phyloP scores from a whole-genome alignment of 306 rosid genomes.

The Begonia fuchsioides region DNA sequence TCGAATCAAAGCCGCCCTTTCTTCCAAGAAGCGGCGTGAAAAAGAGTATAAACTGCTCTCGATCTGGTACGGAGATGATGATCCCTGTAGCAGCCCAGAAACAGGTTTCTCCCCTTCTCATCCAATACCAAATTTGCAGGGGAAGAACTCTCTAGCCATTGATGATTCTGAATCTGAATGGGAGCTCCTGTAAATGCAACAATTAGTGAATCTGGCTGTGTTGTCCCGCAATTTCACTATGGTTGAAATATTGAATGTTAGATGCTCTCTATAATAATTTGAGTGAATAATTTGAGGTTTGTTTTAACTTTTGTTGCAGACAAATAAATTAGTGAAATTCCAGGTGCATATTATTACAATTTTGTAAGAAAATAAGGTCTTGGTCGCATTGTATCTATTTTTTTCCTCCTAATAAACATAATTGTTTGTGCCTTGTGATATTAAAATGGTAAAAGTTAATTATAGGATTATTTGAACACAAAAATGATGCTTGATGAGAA shows the following conservation, averaged over 20 bases:
- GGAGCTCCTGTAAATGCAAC: conserved; percentile 53
- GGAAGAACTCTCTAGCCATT: conserved; percentile 15
- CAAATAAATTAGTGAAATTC: background rate
- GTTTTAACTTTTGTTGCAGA: background rate
- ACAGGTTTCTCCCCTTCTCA: conserved; percentile 6
- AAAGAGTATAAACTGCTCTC: conserved; percentile 81
- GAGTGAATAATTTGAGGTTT: background rate
- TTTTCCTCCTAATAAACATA: no score
- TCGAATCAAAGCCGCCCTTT: conserved; percentile 57
- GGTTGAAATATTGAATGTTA: background rate
- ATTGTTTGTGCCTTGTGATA: no score
- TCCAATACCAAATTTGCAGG: conserved; percentile 8
- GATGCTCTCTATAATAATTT: background rate
- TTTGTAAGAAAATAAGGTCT: no score
- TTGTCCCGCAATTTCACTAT: background rate
- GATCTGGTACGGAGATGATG: conserved; percentile 68
- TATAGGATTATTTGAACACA: no score
- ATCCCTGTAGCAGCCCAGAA: conserved; percentile 14
- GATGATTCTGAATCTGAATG: conserved; percentile 51
- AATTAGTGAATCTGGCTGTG: conserved; percentile 5
- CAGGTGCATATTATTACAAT: background rate
- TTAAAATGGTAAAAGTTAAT: no score
- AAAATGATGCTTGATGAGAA: no score
- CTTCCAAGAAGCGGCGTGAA: conserved; percentile 55
- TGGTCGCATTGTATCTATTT: no score